phyloP scores from a whole-genome alignment of 495 filamentous ascomycete genomes.

The Parathielavia appendiculata region DNA sequence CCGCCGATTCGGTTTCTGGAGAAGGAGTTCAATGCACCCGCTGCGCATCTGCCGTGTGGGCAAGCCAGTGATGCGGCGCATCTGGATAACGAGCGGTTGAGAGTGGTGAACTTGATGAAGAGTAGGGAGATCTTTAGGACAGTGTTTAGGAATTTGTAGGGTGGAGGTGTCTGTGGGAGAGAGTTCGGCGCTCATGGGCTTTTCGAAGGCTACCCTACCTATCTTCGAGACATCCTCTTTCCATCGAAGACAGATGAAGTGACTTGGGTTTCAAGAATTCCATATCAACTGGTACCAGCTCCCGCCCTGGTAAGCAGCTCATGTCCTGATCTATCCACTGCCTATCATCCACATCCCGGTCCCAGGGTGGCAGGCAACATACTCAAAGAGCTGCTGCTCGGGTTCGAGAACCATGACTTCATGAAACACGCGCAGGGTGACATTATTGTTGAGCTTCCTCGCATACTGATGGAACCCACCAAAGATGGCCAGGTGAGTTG shows the following conservation, averaged over 20 bases:
- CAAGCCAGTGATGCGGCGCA: slow-evolving; percentile 93
- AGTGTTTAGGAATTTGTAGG: slow-evolving; percentile 59
- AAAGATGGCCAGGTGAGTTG: slow-evolving; percentile 34
- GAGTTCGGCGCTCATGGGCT: neutral
- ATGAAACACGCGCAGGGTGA: slow-evolving; percentile 33
- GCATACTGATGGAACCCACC: slow-evolving; percentile 32
- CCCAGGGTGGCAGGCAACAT: slow-evolving; percentile 31
- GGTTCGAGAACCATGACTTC: slow-evolving; percentile 34
- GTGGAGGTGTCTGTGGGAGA: neutral
- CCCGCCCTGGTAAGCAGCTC: too few species aligned
- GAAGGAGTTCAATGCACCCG: slow-evolving; percentile 87
- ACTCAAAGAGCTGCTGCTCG: slow-evolving; percentile 37
- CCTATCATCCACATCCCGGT: slow-evolving; percentile 29
- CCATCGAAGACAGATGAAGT: neutral
- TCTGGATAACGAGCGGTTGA: slow-evolving; percentile 87
- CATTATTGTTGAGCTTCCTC: slow-evolving; percentile 24
- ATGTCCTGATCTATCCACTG: neutral
- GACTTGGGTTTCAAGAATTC: neutral
- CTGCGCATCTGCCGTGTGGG: slow-evolving; percentile 89
- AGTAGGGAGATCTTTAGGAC: slow-evolving; percentile 84
- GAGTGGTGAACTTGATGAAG: slow-evolving; percentile 83
- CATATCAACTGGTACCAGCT: neutral
- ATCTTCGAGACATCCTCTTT: neutral
- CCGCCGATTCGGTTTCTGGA: slow-evolving; percentile 90
- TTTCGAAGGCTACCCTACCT: too few species aligned